Evolutionary conservation across 441 rosid genomes (phyloP).

Genomic region (Populus hybrid): DNA sequence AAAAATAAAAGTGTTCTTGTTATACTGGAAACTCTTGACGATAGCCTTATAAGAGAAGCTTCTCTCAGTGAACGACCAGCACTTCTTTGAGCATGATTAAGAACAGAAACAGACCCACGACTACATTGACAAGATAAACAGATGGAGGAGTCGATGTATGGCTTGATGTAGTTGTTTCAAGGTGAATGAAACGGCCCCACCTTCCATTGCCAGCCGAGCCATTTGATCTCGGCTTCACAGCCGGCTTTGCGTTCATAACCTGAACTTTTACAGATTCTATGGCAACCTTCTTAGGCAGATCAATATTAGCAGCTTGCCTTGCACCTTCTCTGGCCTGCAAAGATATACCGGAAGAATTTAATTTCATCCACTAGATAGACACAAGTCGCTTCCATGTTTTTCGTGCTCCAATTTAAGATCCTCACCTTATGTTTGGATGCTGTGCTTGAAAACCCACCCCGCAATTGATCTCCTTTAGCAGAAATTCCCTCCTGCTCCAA

Average conservation of each 20-base stretch:
- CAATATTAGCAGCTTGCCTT: not conserved
- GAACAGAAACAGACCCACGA: not conserved
- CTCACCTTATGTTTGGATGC: not conserved
- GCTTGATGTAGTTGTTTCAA: not conserved
- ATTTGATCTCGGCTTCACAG: not conserved
- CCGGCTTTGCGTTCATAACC: not conserved
- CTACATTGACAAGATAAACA: conserved; percentile 2
- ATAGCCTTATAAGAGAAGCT: not conserved
- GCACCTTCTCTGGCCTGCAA: conserved; percentile 3
- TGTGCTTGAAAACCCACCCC: not conserved
- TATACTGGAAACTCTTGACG: not conserved
- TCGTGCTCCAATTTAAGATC: not conserved
- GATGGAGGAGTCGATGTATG: not conserved
- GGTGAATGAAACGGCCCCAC: not conserved
- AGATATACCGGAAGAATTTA: not conserved
- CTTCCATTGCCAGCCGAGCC: not conserved
- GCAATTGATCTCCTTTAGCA: not conserved
- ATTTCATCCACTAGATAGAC: not conserved
- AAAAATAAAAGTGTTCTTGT: no score
- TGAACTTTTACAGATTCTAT: not conserved
- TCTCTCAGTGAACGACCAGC: not conserved
- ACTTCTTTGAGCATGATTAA: not conserved
- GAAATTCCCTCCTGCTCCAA: not conserved
- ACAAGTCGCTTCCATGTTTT: not conserved
- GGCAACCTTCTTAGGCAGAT: not conserved